Percentiles rank a stretch among this genome's conserved stretches.
Conservation (phyloP, 148 eudicot species). For the Beta vulgaris region DNA sequence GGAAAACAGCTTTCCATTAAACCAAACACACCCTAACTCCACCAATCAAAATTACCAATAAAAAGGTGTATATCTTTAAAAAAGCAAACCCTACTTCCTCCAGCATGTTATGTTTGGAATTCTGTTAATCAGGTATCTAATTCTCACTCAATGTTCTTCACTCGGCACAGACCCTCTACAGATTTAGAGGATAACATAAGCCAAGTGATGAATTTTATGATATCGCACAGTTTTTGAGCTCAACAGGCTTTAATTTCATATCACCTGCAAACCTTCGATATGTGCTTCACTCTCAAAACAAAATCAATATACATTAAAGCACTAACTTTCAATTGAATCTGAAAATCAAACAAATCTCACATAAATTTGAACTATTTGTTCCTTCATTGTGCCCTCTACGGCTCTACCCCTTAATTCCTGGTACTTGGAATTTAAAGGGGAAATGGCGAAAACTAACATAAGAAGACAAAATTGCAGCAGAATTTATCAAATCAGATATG, state of each 20-base stretch:
- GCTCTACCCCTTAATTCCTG: too few relatives aligned
- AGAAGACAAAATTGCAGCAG: not conserved
- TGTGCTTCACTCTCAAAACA: slow-evolving; percentile 25
- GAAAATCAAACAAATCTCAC: too few relatives aligned
- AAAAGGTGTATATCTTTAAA: not conserved
- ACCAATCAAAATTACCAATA: not conserved
- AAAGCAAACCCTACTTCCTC: not conserved
- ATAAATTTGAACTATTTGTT: too few relatives aligned
- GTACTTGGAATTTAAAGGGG: too few relatives aligned
- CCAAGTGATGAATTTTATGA: not conserved
- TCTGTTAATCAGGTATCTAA: not conserved
- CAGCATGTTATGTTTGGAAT: not conserved
- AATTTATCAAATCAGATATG: not conserved
- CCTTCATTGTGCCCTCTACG: too few relatives aligned
- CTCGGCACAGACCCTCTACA: slow-evolving; percentile 16
- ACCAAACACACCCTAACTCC: not conserved
- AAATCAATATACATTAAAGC: not conserved
- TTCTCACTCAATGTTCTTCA: slow-evolving; percentile 15
- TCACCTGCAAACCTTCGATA: slow-evolving; percentile 40
- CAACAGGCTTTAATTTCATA: slow-evolving; percentile 19
- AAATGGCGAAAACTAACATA: too few relatives aligned
- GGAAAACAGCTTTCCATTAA: not conserved
- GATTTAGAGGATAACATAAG: not conserved
- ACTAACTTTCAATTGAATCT: not conserved
- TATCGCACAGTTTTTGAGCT: slow-evolving; percentile 51